Conservation (phyloP, 2,329 filamentous ascomycete species). For the Aspergillus sp. region DNA sequence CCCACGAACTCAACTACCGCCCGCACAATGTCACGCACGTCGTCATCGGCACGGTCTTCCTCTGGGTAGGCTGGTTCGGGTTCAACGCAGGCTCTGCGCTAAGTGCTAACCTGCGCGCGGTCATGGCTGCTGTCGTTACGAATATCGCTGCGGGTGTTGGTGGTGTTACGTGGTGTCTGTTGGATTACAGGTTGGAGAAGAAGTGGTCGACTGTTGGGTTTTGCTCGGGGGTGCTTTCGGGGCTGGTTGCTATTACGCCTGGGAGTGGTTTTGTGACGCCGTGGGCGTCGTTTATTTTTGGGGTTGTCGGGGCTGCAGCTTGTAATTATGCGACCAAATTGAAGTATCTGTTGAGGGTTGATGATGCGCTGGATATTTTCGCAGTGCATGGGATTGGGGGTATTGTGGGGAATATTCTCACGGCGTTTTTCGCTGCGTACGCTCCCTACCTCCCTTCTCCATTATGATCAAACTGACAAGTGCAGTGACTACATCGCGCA, state of each 20-base stretch:
- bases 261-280: conserved; percentile 79
- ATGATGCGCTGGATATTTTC: conserved; percentile 85
- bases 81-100: conserved; percentile 86
- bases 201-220: conserved; percentile 94
- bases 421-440: conserved; percentile 72
- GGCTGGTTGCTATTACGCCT: conserved; percentile 80
- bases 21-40: conserved; percentile 92
- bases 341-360: conserved; percentile 73
- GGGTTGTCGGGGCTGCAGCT: conserved; percentile 65
- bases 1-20: conserved; percentile 81
- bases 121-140: conserved; percentile 81
- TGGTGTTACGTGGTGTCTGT: conserved; percentile 80
- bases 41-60: conserved; percentile 84
- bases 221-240: conserved; percentile 83
- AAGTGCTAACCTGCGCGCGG: conserved; percentile 71
- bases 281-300: conserved; percentile 77
- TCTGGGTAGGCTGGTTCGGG: conserved; percentile 94
- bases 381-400: conserved; percentile 75
- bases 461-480: conserved; percentile 5
- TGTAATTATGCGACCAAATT: conserved; percentile 90
- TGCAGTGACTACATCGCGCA: conserved; percentile 69
- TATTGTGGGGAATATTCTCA: conserved; percentile 70
- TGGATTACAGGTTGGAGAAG: conserved; percentile 80
- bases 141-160: conserved; percentile 79
- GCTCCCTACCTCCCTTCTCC: conserved; percentile 15